These are phyloP conservation scores for Verticillium albo-atrum DNA, from an alignment of 2,329 filamentous ascomycete species.

Conservation along the genomic window DNA sequence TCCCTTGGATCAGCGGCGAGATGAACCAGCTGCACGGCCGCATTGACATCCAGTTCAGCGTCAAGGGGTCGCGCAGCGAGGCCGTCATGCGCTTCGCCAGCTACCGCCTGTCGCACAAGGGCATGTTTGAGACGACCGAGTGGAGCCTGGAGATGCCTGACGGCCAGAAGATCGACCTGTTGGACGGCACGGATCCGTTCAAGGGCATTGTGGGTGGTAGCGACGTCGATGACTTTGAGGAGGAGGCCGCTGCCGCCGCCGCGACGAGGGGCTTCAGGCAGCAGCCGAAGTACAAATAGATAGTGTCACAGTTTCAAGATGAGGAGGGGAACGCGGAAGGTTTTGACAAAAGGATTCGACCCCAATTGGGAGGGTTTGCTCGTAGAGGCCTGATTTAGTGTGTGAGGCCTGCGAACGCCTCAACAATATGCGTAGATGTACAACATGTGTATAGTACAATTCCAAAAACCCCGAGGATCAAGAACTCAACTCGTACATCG, in stretches of 20 bases:
- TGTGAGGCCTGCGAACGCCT: conserved; percentile 4
- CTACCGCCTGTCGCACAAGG: conserved; percentile 56
- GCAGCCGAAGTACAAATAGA: conserved; percentile 27
- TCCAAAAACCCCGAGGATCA: neutral
- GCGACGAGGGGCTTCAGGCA: conserved; percentile 48
- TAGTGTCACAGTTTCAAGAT: conserved; percentile 3
- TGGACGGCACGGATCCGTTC: conserved; percentile 71
- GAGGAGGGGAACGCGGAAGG: neutral
- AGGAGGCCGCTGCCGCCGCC: conserved; percentile 23
- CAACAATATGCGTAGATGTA: conserved; percentile 15
- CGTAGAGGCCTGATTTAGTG: neutral
- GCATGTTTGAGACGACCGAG: conserved; percentile 78
- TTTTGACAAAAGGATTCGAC: neutral
- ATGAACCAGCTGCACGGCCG: conserved; percentile 91
- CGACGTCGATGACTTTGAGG: conserved; percentile 31
- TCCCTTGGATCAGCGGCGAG: conserved; percentile 80
- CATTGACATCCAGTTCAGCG: conserved; percentile 83
- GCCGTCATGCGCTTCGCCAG: conserved; percentile 81
- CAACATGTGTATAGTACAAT: conserved; percentile 33
- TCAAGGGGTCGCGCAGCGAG: conserved; percentile 69
- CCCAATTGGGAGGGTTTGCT: neutral
- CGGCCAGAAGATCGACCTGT: conserved; percentile 61
- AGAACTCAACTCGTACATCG: neutral
- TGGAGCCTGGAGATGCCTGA: conserved; percentile 77
- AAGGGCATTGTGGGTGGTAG: conserved; percentile 38